Evolutionary conservation across 139 green algal species (phyloP), one percentile per base, ranked within the genome.

Genomic region (Chlamydomonas incerta): DNA sequence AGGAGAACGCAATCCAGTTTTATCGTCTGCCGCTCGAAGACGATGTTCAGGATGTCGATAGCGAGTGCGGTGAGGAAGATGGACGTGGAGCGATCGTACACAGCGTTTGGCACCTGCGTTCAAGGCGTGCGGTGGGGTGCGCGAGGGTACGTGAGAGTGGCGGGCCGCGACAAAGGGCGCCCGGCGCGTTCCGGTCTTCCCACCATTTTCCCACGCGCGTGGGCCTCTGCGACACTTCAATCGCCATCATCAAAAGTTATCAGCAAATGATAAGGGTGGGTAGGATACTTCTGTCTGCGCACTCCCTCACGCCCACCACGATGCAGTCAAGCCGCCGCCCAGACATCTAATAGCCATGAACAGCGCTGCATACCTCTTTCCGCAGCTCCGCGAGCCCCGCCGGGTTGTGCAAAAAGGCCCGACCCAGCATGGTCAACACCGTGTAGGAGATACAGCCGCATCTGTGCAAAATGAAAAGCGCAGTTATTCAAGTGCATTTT

Each of bases 1-100:
- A 95, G 93, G 28, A 97, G 52, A 17, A 95, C 95, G n/a, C 92
- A 92, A 34, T 94, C 82, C 68, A 97, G 79, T 58, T 92, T 92
- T 82, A 81, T 90, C 8, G 85, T 89, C n/a, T 93, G 91, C 2
- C 91, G 90, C 73, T 93, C 88, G 71, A 92, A 91, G 31, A 89
- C 31, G 13, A 81, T 60, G 50, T 81, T 92, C 10, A 94, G 85
- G 0, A 91, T 57, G 62, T 94, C 88, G 21, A 91, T 66, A 5
- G 62, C 57, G 18, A 88, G 70, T 0, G 89, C 86, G 24, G 88
- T 90, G 58, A 80, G 46, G 85, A 92, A 92, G 26, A 93, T 85
- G 47, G 89, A 89, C 0, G 81, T 85, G 29, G 85, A 88, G 37
- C 90, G 79, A 31, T 92, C 86, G 37, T 93, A 92, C 6, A 91